phyloP scores from a whole-genome alignment of 148 eudicot genomes.

The Persicaria tinctoria region DNA sequence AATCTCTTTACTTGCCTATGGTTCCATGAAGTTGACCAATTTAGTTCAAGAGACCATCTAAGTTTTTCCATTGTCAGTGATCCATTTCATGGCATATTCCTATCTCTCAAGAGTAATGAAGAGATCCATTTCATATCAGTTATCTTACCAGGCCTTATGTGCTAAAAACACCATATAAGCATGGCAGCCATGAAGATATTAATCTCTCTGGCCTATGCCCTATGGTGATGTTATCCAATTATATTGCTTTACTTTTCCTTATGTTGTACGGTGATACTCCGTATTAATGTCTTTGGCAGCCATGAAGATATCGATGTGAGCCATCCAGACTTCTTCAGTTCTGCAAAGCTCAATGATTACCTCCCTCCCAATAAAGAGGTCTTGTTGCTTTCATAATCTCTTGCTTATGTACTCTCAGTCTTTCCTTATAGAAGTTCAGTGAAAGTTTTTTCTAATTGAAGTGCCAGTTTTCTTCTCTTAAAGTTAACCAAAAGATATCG shows the following conservation, averaged over 20 bases:
- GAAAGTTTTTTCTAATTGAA: neutral
- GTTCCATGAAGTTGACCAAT: too few species aligned
- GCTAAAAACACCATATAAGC: too few species aligned
- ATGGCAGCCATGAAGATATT: too few species aligned
- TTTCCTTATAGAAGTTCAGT: neutral
- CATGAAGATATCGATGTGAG: conserved; percentile 98
- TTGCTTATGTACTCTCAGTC: neutral
- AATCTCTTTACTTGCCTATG: too few species aligned
- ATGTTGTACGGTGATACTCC: neutral
- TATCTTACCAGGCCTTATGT: too few species aligned
- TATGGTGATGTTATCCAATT: neutral
- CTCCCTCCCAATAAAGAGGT: conserved; percentile 98
- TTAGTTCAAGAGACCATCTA: too few species aligned
- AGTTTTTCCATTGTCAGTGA: too few species aligned
- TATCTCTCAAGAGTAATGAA: too few species aligned
- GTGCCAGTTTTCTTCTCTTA: neutral
- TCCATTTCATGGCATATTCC: too few species aligned
- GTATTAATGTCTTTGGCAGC: conserved; percentile 34
- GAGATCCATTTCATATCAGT: too few species aligned
- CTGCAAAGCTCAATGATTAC: conserved; percentile 92
- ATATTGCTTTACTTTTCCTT: neutral
- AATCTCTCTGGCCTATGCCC: neutral
- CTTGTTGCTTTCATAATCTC: neutral
- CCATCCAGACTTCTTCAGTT: conserved; percentile 90
- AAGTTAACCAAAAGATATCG: neutral